A percentile compares a stretch with the other conserved stretches of the same genome.
phyloP scores from a whole-genome alignment of 2,329 filamentous ascomycete genomes.

The Ophiostoma pallidulum region DNA sequence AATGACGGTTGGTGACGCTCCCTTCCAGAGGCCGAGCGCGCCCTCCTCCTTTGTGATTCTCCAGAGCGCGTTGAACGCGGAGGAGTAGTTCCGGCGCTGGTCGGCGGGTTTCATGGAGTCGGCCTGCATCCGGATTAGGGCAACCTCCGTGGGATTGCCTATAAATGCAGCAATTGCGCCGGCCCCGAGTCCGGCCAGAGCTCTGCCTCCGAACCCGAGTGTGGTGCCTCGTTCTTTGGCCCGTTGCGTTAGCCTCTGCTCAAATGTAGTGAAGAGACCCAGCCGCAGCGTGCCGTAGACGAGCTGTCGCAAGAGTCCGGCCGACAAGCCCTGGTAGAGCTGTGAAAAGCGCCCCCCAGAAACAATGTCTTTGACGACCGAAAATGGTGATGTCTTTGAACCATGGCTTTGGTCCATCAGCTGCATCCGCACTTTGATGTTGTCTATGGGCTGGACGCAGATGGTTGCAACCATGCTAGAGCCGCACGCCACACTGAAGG shows the following conservation, averaged over 20 bases:
- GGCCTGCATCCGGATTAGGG: constrained; percentile 94
- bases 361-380: constrained; percentile 75
- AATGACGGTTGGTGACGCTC: constrained; percentile 80
- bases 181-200: constrained; percentile 71
- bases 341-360: constrained; percentile 81
- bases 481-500: constrained; percentile 84
- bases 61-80: constrained; percentile 73
- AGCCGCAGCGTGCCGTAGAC: constrained; percentile 94
- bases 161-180: constrained; percentile 89
- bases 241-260: constrained; percentile 56
- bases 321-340: constrained; percentile 87
- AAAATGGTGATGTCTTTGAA: constrained; percentile 70
- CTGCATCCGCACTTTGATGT: constrained; percentile 96
- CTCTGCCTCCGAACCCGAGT: constrained; percentile 78
- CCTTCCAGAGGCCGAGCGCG: constrained; percentile 75
- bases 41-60: constrained; percentile 78
- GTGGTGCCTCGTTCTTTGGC: constrained; percentile 62
- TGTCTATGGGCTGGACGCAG: constrained; percentile 91
- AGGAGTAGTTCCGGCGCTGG: constrained; percentile 84
- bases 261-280: constrained; percentile 95
- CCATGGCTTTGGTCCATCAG: constrained; percentile 77
- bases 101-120: constrained; percentile 85
- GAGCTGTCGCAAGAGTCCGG: constrained; percentile 82
- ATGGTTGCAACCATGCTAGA: constrained; percentile 89
- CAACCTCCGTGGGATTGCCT: constrained; percentile 90